Percentiles rank a stretch among this genome's conserved stretches.
Conservation (phyloP, 1,139 yeast genomes). For the Pichia sp. region DNA sequence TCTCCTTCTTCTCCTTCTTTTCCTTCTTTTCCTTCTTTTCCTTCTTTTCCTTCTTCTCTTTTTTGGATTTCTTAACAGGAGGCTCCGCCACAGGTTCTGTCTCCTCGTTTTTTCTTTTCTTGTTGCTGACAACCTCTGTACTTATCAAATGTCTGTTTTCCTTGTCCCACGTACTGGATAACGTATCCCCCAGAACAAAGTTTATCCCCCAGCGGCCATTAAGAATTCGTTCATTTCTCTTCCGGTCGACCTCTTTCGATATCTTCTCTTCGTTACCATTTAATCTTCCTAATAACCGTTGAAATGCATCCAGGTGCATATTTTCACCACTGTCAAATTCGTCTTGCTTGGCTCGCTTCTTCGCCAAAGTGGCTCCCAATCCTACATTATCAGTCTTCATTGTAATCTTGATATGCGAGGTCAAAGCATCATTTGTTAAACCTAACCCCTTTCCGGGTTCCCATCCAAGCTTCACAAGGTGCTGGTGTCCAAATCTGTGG, state of each 20-base stretch:
- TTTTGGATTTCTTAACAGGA: constrained; percentile 27
- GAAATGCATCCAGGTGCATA: constrained; percentile 90
- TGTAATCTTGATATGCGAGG: constrained; percentile 77
- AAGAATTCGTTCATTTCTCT: constrained; percentile 60
- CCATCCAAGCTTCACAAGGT: constrained; percentile 84
- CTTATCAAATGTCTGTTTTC: constrained; percentile 41
- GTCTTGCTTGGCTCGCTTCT: constrained; percentile 43
- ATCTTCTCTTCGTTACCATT: constrained; percentile 70
- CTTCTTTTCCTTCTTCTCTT: constrained; percentile 33
- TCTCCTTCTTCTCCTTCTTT: constrained; percentile 32
- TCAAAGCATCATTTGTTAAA: constrained; percentile 54
- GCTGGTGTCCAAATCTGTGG: constrained; percentile 80
- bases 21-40: constrained; percentile 30
- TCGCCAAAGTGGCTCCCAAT: constrained; percentile 72
- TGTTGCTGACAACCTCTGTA: constrained; percentile 17
- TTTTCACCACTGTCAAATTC: constrained; percentile 76
- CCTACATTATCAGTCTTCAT: constrained; percentile 82
- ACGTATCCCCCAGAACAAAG: constrained; percentile 79
- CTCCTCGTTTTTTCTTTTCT: constrained; percentile 23
- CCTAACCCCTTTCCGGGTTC: constrained; percentile 88
- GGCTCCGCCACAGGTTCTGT: constrained; percentile 20
- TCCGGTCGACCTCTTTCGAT: constrained; percentile 56
- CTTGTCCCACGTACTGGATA: constrained; percentile 82
- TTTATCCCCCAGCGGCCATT: constrained; percentile 83
- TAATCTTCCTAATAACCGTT: constrained; percentile 79